Base-by-base conservation (phyloP, 192 early-diverging fungal genomes). In the Chytriomyces sp. region DNA sequence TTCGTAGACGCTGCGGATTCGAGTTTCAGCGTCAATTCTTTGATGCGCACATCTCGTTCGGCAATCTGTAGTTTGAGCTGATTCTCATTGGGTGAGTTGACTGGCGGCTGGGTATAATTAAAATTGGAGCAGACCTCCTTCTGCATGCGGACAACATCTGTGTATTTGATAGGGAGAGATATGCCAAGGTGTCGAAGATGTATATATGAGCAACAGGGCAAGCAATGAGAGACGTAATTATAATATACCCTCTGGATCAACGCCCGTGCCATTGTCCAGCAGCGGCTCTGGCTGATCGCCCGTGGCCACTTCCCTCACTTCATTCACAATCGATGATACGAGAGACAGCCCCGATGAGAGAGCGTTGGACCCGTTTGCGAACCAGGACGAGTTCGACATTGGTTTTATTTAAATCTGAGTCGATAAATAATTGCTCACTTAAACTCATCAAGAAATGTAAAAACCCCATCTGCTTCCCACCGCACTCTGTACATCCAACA, bases 321-420 rank as follows among this genome's bases (percentile, higher is more conserved):
- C 68, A 24, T 50, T 69, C 11, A 69, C 68, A 53, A 69, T 50
- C 7, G 45, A 23, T 13, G 68, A 69, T 9, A 69, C 49, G 48
- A 69, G 49, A 18, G 49, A 49, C 7, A 69, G 50, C 11, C 68
- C 68, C 11, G 68, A 69, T 13, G 68, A 53, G 26, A 69, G 49
- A 10, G 68, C 68, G 1, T 7, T 10, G 1, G 68, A 69, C 7
- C 68, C 68, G 50, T 49, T 69, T 16, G 68, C 46, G 11, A 69
- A 69, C 68, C 68, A 69, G 23, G 48, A 50, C 5, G 48, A 18
- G n/a, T 18, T 26, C 62, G 62, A 23, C 10, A 11, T 64, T 64
- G 10, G 62, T 11, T 64, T 4, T 35, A 35, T 35, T 35, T 35
- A 35, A 35, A 35, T 35, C n/a, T n/a, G n/a, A n/a, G n/a, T n/a